These are phyloP conservation scores for Cystobasidiopsis lactophilus DNA, from an alignment of 768 basidiomycete species.

Conservation along the genomic window DNA sequence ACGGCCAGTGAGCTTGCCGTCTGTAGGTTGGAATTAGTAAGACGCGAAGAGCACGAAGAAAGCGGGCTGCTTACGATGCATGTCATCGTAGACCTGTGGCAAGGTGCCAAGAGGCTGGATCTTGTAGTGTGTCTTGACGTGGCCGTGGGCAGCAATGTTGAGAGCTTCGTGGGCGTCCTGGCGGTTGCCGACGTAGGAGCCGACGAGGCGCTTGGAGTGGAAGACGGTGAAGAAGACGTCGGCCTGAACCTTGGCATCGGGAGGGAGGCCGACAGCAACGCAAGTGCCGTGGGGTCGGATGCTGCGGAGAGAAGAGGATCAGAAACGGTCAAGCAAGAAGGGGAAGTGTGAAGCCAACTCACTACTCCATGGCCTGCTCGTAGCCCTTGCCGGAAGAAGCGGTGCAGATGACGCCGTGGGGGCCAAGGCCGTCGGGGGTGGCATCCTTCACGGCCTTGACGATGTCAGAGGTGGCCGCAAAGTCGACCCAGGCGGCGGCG, in stretches of 20 bases:
- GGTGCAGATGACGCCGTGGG: conserved; percentile 34
- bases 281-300: conserved; percentile 48
- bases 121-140: conserved; percentile 33
- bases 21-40: conserved; percentile 5
- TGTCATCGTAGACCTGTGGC: conserved; percentile 11
- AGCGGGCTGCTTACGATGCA: neutral
- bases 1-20: conserved; percentile 17
- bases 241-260: conserved; percentile 25
- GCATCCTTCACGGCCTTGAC: conserved; percentile 41
- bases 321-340: neutral
- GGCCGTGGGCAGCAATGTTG: conserved; percentile 46
- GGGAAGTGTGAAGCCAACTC: neutral
- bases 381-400: conserved; percentile 21
- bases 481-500: conserved; percentile 37
- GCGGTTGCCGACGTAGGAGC: conserved; percentile 39
- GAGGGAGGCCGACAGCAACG: conserved; percentile 58
- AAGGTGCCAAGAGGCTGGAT: neutral
- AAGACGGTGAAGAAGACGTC: conserved; percentile 36
- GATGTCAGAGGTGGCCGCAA: conserved; percentile 42
- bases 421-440: conserved; percentile 40
- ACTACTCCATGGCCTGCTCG: conserved; percentile 25
- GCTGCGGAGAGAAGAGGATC: too few relatives aligned
- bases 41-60: neutral
- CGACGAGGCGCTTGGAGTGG: conserved; percentile 24
- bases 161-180: conserved; percentile 68